Evolutionary conservation across 1,284 basidiomycete species (phyloP), one percentile per base, ranked within the genome.

Genomic region (Mycosarcoma maydis): DNA sequence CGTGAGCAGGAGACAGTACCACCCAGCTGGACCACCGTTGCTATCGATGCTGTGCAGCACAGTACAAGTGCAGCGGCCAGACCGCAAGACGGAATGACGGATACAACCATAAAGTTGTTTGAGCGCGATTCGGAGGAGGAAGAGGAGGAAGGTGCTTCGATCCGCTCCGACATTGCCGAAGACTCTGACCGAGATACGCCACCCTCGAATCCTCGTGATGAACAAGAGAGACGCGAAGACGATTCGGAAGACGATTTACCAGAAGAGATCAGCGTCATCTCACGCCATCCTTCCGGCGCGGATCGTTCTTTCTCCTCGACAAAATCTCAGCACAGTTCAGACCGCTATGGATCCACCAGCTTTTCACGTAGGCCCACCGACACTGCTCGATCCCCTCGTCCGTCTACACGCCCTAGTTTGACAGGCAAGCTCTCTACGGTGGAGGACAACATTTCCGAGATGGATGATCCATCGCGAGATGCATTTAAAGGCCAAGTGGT

Each of bases 401-500:
- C 39, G 3, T 36, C 46, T 14, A n/a, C 29, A 4, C 50, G 55
- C 9, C 36, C 36, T 29, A 69, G 45, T 38, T 27, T 68, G 20
- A 61, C 53, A 0, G 65, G 65, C 32, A 68, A 68, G 34, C 46
- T 68, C 0, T 60, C 65, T 0, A 61, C 65, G 1, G 58, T 68
- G 5, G 54, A 68, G 42, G 39, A 48, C 45, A 59, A 61, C 33
- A 68, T 68, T 30, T 38, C 48, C n/a, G 52, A 61, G 23, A 68
- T 68, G 57, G 66, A 62, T 22, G 58, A 69, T 27, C 59, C 66
- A 0, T 30, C 24, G 2, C 57, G 52, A 6, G 65, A 68, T 36
- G 50, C 45, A 2, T 68, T 61, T 42, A 46, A 51, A 8, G 59
- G 59, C 4, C 59, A 62, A 34, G 48, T 23, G 20, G 66, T 69